Evolutionary conservation across 2,329 filamentous ascomycete genomes (phyloP).

Genomic region (Sphaerulina vaccinii): DNA sequence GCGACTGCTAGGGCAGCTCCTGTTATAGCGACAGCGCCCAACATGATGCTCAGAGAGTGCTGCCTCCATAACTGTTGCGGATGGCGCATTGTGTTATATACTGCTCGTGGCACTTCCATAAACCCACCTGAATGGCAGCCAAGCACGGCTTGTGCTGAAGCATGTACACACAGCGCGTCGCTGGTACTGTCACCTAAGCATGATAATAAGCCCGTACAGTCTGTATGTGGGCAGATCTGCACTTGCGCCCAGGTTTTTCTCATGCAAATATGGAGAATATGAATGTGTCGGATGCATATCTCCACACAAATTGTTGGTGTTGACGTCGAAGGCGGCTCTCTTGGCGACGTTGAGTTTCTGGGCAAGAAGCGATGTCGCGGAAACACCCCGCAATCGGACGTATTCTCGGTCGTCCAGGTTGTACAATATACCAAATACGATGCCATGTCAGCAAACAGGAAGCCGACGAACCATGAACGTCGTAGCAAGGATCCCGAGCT

Average conservation of each 20-base stretch:
- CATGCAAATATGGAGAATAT: too few species aligned
- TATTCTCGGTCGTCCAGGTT: too few species aligned
- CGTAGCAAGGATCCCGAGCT: too few species aligned
- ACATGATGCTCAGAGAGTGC: constrained; percentile 3
- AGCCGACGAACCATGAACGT: too few species aligned
- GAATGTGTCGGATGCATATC: not conserved
- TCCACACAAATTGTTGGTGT: not conserved
- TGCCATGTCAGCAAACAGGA: too few species aligned
- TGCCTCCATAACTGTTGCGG: not conserved
- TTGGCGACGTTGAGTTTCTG: not conserved
- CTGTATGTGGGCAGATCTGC: constrained; percentile 1
- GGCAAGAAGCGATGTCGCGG: too few species aligned
- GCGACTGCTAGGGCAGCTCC: constrained; percentile 13
- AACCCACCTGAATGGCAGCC: not conserved
- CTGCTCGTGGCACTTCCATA: not conserved
- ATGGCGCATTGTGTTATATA: constrained; percentile 3
- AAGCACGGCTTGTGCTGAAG: not conserved
- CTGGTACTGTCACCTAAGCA: not conserved
- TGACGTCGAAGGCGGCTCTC: constrained; percentile 4
- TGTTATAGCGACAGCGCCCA: constrained; percentile 5
- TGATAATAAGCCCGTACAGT: not conserved
- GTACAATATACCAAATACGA: not conserved
- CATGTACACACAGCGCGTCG: not conserved
- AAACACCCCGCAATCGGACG: too few species aligned
- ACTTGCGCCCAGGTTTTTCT: not conserved